Conservation (phyloP, 1,284 basidiomycete species). For the Bjerkandera adusta region DNA sequence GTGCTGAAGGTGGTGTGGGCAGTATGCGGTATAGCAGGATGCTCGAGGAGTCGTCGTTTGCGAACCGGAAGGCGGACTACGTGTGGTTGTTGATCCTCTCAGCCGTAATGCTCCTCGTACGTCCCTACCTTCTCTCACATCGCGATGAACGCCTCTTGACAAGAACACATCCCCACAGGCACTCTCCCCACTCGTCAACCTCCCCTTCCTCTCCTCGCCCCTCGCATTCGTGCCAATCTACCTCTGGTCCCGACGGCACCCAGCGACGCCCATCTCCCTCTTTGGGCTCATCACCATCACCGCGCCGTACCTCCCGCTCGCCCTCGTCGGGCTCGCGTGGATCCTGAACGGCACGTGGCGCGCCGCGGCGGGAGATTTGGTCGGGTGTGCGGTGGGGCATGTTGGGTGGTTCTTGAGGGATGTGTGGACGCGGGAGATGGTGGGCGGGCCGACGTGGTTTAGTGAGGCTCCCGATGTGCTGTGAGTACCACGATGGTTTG, state of each 20-base stretch:
- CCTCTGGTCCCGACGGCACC: conserved; percentile 93
- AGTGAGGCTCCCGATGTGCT: conserved; percentile 76
- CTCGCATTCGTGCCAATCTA: conserved; percentile 95
- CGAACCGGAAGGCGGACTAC: conserved; percentile 88
- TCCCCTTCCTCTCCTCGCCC: conserved; percentile 87
- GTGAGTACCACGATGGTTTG: conserved; percentile 49
- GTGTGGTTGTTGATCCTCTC: conserved; percentile 89
- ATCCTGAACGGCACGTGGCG: conserved; percentile 84
- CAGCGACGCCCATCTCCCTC: conserved; percentile 90
- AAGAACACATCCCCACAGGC: conserved; percentile 41
- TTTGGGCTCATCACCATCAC: conserved; percentile 95
- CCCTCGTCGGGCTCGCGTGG: conserved; percentile 90
- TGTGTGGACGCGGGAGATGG: conserved; percentile 93
- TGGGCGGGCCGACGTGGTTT: conserved; percentile 71
- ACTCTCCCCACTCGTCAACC: conserved; percentile 83
- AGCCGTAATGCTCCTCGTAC: conserved; percentile 78
- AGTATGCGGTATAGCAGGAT: conserved; percentile 96
- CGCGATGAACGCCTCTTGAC: background rate
- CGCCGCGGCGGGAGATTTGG: conserved; percentile 81
- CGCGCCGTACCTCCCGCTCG: conserved; percentile 92
- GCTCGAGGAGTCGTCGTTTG: conserved; percentile 95
- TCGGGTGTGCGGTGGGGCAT: conserved; percentile 90
- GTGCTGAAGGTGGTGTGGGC: background rate
- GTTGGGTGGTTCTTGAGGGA: conserved; percentile 92
- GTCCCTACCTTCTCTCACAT: conserved; percentile 24